Conservation (phyloP, 2,329 filamentous ascomycete species). For the Arthroderma sp. region DNA sequence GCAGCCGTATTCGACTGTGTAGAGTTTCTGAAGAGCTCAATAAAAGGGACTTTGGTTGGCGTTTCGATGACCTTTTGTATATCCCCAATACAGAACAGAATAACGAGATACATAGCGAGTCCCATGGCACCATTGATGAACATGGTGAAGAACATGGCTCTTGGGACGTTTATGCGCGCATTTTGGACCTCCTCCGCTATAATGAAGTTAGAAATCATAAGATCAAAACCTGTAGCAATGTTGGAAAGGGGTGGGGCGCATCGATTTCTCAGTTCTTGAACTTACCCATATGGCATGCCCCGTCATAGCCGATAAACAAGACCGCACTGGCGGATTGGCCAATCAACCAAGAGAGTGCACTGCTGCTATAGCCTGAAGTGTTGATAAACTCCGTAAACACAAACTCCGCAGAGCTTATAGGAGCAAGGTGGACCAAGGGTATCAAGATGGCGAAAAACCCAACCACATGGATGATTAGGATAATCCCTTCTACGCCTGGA, state of each 20-base stretch:
- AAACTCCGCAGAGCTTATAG: background rate
- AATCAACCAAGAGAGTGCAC: conserved; percentile 1
- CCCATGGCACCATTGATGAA: conserved; percentile 28
- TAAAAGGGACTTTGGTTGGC: conserved; percentile 26
- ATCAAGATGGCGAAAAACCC: conserved; percentile 36
- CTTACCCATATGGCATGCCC: conserved; percentile 7
- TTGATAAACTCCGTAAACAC: conserved; percentile 4
- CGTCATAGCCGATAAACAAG: conserved; percentile 7
- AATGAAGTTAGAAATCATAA: background rate
- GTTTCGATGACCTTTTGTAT: conserved; percentile 3
- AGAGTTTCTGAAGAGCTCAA: conserved; percentile 24
- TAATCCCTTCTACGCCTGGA: conserved; percentile 21
- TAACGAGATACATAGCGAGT: conserved; percentile 20
- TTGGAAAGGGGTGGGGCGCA: background rate
- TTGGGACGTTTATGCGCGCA: conserved; percentile 25
- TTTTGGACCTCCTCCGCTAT: conserved; percentile 29
- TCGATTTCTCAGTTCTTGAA: background rate
- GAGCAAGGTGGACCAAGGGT: conserved; percentile 19
- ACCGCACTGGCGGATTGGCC: conserved; percentile 4
- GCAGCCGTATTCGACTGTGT: conserved; percentile 21
- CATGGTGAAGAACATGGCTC: conserved; percentile 25
- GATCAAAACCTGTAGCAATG: background rate
- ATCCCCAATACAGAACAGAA: conserved; percentile 6
- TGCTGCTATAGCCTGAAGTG: background rate
- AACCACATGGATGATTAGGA: conserved; percentile 29